These are phyloP conservation scores for Nicotiana sylvestris DNA, from an alignment of 257 asterid species.

Conservation along the genomic window DNA sequence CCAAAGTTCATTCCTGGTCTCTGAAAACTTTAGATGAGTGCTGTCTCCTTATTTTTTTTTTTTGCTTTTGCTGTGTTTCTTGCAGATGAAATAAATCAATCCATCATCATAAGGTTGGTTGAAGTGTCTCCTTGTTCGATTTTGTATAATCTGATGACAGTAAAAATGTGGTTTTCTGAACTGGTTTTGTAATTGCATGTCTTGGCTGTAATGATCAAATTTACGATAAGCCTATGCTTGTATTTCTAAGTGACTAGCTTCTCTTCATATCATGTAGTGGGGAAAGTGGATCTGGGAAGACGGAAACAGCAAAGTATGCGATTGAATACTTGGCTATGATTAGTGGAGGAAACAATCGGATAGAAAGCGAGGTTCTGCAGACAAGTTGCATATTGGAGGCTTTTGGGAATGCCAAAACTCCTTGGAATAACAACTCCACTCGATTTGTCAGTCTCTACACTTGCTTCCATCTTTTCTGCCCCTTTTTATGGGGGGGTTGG, in stretches of 20 bases:
- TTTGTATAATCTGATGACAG: slow-evolving; percentile 2
- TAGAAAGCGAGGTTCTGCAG: slow-evolving; percentile 70
- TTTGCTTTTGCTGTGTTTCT: slow-evolving; percentile 18
- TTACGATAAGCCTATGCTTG: slow-evolving; percentile 1
- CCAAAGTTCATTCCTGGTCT: slow-evolving; percentile 10
- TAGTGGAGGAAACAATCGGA: slow-evolving; percentile 64
- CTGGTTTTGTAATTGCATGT: background rate
- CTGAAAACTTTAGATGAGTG: slow-evolving; percentile 3
- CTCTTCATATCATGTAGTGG: slow-evolving; percentile 53
- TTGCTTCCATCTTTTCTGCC: background rate
- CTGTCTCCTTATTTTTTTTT: background rate
- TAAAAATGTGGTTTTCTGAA: background rate
- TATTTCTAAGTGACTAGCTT: background rate
- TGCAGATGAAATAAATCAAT: slow-evolving; percentile 81
- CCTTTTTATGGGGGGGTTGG: background rate
- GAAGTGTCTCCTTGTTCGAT: slow-evolving; percentile 20
- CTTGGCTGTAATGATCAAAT: slow-evolving; percentile 3
- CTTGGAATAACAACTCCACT: slow-evolving; percentile 75
- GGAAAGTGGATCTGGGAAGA: slow-evolving; percentile 97
- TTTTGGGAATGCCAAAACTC: slow-evolving; percentile 96
- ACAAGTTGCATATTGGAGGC: slow-evolving; percentile 82
- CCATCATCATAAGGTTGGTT: slow-evolving; percentile 85
- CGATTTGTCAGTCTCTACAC: slow-evolving; percentile 69
- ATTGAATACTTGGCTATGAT: slow-evolving; percentile 77
- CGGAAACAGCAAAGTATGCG: slow-evolving; percentile 81